These are phyloP conservation scores for Scenedesmus sp. DNA, from an alignment of 163 green algal genomes.

Conservation along the genomic window DNA sequence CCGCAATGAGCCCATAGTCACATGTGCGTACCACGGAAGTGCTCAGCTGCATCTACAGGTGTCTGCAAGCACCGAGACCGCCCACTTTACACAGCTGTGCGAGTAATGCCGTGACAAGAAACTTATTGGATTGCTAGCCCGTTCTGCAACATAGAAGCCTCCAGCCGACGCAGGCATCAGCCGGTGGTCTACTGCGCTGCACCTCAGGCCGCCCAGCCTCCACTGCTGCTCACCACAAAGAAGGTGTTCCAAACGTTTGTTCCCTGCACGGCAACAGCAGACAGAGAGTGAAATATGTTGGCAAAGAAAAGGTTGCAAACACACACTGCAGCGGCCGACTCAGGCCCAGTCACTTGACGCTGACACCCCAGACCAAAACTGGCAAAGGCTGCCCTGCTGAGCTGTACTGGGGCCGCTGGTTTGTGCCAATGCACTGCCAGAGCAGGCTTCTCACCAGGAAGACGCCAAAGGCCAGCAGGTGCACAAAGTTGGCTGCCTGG, in stretches of 20 bases:
- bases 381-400: too few species aligned
- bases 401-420: too few species aligned
- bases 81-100: too few species aligned
- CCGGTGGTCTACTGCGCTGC: too few species aligned
- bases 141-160: too few species aligned
- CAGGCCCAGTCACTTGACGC: background rate
- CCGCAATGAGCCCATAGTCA: background rate
- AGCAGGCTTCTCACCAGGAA: constrained; percentile 34
- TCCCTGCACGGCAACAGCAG: constrained; percentile 28
- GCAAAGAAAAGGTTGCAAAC: too few species aligned
- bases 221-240: constrained; percentile 47
- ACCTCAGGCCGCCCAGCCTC: background rate
- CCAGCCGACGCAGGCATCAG: too few species aligned
- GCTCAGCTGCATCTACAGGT: too few species aligned
- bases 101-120: too few species aligned
- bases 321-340: background rate
- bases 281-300: background rate
- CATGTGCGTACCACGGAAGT: background rate
- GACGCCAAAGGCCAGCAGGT: constrained; percentile 63
- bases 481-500: constrained; percentile 59
- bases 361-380: too few species aligned
- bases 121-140: too few species aligned
- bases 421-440: background rate
- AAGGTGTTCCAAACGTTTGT: constrained; percentile 69
- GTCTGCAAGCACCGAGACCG: background rate